Percentiles rank a stretch among this genome's conserved stretches.
Conservation (phyloP, 208 protist genomes). For the Naegleria gruberi region DNA sequence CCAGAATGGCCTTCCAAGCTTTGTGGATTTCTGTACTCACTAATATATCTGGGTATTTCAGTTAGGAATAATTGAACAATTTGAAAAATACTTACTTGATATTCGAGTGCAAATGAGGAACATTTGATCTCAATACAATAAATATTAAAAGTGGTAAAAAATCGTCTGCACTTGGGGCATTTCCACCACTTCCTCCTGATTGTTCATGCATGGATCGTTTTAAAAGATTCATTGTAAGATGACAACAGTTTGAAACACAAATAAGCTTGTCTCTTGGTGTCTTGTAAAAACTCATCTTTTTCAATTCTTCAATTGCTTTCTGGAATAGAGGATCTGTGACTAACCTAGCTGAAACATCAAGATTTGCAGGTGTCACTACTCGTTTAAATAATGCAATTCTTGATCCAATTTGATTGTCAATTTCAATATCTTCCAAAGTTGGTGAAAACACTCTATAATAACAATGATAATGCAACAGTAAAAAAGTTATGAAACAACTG, state of each 20-base stretch:
- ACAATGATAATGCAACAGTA: neutral
- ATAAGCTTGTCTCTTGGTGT: conserved; percentile 54
- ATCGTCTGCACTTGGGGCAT: conserved; percentile 42
- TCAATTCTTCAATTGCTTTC: conserved; percentile 30
- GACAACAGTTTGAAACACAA: conserved; percentile 53
- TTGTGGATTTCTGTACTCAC: neutral
- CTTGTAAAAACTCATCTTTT: conserved; percentile 50
- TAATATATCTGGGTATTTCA: neutral
- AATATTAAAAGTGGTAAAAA: conserved; percentile 50
- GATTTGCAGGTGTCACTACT: neutral
- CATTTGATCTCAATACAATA: conserved; percentile 45
- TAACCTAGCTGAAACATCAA: neutral
- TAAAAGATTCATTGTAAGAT: conserved; percentile 44
- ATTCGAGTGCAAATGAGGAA: conserved; percentile 40
- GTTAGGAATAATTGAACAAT: neutral
- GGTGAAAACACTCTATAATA: neutral
- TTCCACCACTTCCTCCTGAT: no score
- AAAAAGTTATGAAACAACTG: neutral
- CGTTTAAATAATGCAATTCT: neutral
- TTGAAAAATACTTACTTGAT: conserved; percentile 29
- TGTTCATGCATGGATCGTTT: neutral
- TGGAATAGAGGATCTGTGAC: neutral
- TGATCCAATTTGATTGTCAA: neutral
- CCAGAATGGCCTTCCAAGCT: neutral
- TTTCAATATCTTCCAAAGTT: neutral